Evolutionary conservation across 106 monocot genomes (phyloP), one percentile per base, ranked within the genome.

Genomic region (Dendrobium catenatum): DNA sequence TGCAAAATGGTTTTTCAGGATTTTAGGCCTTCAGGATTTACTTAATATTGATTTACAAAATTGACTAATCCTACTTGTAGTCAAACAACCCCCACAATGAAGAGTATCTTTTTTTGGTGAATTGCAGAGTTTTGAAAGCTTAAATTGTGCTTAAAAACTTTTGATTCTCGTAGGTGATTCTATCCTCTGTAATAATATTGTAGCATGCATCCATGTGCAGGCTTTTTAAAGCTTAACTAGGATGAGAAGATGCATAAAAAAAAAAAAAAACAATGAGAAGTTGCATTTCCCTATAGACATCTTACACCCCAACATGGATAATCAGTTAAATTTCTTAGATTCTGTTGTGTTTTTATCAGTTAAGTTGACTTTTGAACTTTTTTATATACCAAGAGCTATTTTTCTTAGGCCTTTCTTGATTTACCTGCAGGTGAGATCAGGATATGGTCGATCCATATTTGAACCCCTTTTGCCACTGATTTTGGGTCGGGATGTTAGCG

Each of bases 381-480:
- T 68, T 68, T 33, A 68, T 27, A 68, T 26, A 9, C 2, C 15
- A 0, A 13, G 37, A 70, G 29, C 1, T 74, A 9, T 44, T 5
- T 74, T 42, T 16, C 29, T 74, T 74, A 43, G 5, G 42, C 27
- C 16, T 10, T 51, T 51, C 26, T 4, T 11, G 22, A 40, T 37
- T 5, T 40, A 15, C 80, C 15, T 84, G 74, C 79, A 99, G 98
- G 88, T 99, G 95, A 83, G 95, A 79, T 83, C 94, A 76, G 98
- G 98, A 54, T 99, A 95, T 73, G 98, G 98, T 2, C 92, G 98
- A 59, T 95, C 95, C 0, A 89, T 99, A 86, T 99, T 93, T 78
- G 89, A 86, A 79, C 86, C 95, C 13, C 88, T 91, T 26, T 75
- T 99, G 78, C 98, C 98, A 0, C 74, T 98, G 75, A 98, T 99